These are phyloP conservation scores for Ceratocystis lukuohia DNA, from an alignment of 2,329 filamentous ascomycete species.

Conservation along the genomic window DNA sequence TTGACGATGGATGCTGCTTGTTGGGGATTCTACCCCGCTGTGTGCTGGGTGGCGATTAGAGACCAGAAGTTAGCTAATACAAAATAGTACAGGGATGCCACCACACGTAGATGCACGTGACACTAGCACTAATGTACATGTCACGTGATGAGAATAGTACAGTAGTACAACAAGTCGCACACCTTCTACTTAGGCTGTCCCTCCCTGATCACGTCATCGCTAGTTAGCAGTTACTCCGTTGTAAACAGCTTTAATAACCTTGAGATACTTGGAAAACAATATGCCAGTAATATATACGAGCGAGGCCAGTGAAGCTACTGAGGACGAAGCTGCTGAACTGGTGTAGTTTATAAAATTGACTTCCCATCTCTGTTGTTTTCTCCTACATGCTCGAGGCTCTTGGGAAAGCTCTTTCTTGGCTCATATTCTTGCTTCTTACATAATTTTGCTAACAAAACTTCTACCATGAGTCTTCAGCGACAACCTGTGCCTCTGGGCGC, in stretches of 20 bases:
- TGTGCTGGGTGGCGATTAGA: no score
- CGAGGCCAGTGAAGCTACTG: no score
- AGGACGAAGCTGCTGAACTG: background rate
- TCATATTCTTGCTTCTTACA: background rate
- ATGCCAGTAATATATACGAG: no score
- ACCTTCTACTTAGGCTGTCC: background rate
- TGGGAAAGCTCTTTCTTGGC: background rate
- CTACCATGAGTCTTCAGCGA: conserved; percentile 9
- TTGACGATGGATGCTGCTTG: no score
- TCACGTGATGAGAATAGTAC: background rate
- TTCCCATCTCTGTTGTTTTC: background rate
- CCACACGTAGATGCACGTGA: no score
- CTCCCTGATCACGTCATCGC: background rate
- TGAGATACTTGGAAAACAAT: no score
- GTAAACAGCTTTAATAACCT: no score
- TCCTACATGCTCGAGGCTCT: background rate
- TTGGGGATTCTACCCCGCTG: no score
- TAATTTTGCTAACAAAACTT: conserved; percentile 2
- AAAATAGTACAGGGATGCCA: no score
- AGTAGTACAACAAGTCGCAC: background rate
- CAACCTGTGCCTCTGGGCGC: conserved; percentile 5
- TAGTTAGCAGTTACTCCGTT: background rate
- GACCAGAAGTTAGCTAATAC: no score
- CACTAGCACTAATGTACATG: background rate
- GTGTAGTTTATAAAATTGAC: background rate